phyloP scores from a whole-genome alignment of 2,329 filamentous ascomycete species.

The Didymella keratinophila region DNA sequence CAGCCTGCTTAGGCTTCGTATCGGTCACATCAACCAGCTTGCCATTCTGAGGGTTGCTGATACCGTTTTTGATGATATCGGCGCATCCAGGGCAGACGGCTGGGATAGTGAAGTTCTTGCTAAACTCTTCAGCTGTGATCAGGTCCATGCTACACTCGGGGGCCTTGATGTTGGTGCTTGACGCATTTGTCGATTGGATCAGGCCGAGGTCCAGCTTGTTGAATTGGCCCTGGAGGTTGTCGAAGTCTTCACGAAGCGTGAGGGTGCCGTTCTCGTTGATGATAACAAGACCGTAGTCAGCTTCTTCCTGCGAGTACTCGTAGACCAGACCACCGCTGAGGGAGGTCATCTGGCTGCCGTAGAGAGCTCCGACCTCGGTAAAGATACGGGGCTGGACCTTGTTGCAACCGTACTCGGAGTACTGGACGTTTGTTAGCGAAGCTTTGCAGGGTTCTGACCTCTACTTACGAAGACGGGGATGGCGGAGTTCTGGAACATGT shows the following conservation, averaged over 20 bases:
- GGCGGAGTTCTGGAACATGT: slow-evolving; percentile 69
- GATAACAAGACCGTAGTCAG: slow-evolving; percentile 62
- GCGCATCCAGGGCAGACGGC: slow-evolving; percentile 69
- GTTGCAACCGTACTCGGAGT: slow-evolving; percentile 85
- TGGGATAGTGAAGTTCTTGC: slow-evolving; percentile 84
- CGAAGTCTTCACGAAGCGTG: slow-evolving; percentile 57
- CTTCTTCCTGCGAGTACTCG: slow-evolving; percentile 77
- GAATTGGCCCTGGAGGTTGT: slow-evolving; percentile 78
- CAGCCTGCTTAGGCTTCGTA: slow-evolving; percentile 63
- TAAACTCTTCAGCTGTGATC: slow-evolving; percentile 72
- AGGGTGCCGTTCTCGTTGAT: slow-evolving; percentile 55
- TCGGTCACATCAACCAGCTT: slow-evolving; percentile 66
- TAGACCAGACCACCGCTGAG: slow-evolving; percentile 83
- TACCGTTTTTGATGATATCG: slow-evolving; percentile 78
- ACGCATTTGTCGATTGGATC: slow-evolving; percentile 69
- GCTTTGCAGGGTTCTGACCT: neutral
- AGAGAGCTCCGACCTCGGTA: slow-evolving; percentile 77
- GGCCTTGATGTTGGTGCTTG: slow-evolving; percentile 62
- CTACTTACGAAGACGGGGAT: slow-evolving; percentile 71
- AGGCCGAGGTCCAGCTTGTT: slow-evolving; percentile 74
- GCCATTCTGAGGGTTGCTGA: slow-evolving; percentile 66
- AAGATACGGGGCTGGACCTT: slow-evolving; percentile 69
- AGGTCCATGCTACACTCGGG: slow-evolving; percentile 71
- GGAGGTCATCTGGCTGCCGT: slow-evolving; percentile 73
- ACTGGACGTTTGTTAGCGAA: slow-evolving; percentile 46